Percentiles rank a stretch among this genome's conserved stretches.
These are phyloP conservation scores for Seminavis robusta DNA, from an alignment of 108 stramenopile genomes.

Conservation along the genomic window DNA sequence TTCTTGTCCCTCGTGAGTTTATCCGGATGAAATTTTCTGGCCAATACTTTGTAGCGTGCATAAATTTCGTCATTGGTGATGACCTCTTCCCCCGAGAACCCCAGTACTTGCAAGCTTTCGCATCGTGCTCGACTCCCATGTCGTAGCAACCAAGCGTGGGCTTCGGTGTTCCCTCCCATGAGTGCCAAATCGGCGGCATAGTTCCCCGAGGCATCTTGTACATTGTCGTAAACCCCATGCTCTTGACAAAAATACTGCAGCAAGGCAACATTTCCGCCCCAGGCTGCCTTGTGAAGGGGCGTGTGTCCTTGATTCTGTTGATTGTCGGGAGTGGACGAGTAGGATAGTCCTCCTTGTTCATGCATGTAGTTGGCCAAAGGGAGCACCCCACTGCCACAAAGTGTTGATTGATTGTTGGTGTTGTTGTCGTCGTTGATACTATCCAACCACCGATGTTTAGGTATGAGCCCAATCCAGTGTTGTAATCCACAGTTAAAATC, in stretches of 20 bases:
- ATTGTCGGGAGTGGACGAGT: too few relatives aligned
- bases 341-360: constrained; percentile 13
- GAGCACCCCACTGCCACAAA: constrained; percentile 16
- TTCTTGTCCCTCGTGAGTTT: constrained; percentile 2
- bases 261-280: constrained; percentile 74
- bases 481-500: constrained; percentile 75
- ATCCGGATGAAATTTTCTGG: constrained; percentile 68
- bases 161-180: constrained; percentile 72
- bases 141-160: constrained; percentile 53
- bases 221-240: constrained; percentile 61
- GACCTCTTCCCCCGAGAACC: constrained; percentile 28
- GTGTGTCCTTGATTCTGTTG: constrained; percentile 63
- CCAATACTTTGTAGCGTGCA: constrained; percentile 47
- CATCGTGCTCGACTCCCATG: constrained; percentile 52
- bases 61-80: constrained; percentile 18
- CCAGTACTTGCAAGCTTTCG: constrained; percentile 50
- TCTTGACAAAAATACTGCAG: constrained; percentile 54
- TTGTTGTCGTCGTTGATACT: constrained; percentile 32
- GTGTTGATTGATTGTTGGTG: not conserved
- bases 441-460: constrained; percentile 36
- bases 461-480: constrained; percentile 74
- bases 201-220: constrained; percentile 70
- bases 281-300: constrained; percentile 75
- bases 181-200: constrained; percentile 79
- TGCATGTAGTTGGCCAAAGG: constrained; percentile 37